Base-by-base conservation (phyloP, 2,329 filamentous ascomycete species). In the Trichoderma koningii region DNA sequence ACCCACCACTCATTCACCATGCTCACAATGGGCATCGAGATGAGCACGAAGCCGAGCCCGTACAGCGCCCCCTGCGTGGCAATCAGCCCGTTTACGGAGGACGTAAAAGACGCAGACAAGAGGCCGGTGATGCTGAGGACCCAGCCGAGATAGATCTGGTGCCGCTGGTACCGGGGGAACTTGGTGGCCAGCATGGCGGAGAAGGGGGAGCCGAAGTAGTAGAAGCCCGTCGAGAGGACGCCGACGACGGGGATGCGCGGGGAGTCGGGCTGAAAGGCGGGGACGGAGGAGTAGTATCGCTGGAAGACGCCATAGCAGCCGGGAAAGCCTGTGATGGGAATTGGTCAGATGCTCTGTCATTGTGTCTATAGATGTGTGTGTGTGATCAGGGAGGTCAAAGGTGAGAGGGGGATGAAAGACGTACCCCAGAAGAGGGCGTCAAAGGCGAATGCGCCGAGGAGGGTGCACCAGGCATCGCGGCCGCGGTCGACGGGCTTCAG, bases 1-100 rank as follows among this genome's bases (percentile, higher is more conserved):
- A 79, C 70, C 73, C 73, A 79, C 67, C 69, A 79, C 62, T 80
- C 77, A 65, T 79, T 76, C 21, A 79, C 69, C 75, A 79, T 78
- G 60, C 68, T 73, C 26, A 79, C 60, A 47, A 78, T 76, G 9
- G 78, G 73, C 66, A 71, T 77, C 26, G 74, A 75, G 64, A 79
- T 72, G 26, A 76, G 74, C 9, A 76, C 67, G 64, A 79, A 79
- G 1, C 78, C 77, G 0, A 78, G 21, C 4, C 77, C 77, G 52
- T 79, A 79, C 5, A 75, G 69, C 1, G 79, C 71, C 7, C 78
- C 78, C 66, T 79, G 78, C 0, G 77, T 79, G 5, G 74, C 70
- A 53, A 80, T 77, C 64, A 78, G 73, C 1, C 63, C 69, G n/a
- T 70, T 69, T 6, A 80, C 64, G 0, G 71, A 73, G 0, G 69